phyloP scores from a whole-genome alignment of 768 basidiomycete species.

The Lactarius sanguifluus region DNA sequence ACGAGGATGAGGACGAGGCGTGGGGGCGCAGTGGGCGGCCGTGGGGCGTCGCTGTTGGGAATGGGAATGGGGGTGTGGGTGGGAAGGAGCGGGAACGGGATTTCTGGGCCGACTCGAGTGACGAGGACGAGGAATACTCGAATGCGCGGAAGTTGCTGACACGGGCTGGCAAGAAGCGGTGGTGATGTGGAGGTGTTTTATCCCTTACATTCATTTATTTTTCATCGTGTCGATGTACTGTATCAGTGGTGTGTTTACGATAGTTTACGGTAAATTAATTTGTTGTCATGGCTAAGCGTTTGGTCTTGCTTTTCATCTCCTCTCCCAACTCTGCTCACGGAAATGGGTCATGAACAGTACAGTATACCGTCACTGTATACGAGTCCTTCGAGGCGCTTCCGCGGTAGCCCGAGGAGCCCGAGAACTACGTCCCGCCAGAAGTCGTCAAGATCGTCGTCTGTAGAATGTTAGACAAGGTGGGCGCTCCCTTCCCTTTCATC shows the following conservation, averaged over 20 bases:
- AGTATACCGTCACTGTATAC: too few species aligned
- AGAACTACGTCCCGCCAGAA: slow-evolving; percentile 83
- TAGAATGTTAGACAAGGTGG: slow-evolving; percentile 89
- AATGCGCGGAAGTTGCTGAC: slow-evolving; percentile 55
- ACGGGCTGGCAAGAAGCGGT: slow-evolving; percentile 44
- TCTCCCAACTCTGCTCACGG: not conserved
- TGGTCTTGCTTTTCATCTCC: too few species aligned
- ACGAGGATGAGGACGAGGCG: slow-evolving; percentile 42
- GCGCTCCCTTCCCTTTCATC: slow-evolving; percentile 6
- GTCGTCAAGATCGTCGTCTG: slow-evolving; percentile 96
- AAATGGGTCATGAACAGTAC: slow-evolving; percentile 46
- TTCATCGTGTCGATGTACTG: too few species aligned
- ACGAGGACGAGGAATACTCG: slow-evolving; percentile 66
- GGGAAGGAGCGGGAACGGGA: slow-evolving; percentile 31
- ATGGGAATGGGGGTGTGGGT: slow-evolving; percentile 26
- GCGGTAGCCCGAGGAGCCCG: slow-evolving; percentile 89
- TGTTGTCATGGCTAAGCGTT: not conserved
- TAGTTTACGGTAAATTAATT: slow-evolving; percentile 4
- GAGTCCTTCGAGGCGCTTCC: slow-evolving; percentile 95
- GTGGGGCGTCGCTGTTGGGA: slow-evolving; percentile 29
- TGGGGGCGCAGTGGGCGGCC: slow-evolving; percentile 20
- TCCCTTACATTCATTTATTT: not conserved
- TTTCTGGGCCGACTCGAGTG: slow-evolving; percentile 74
- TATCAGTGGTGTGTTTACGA: not conserved
- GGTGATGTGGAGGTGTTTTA: slow-evolving; percentile 22